Conservation (phyloP, 2,329 filamentous ascomycete species). For the Parascedosporium putredinis region DNA sequence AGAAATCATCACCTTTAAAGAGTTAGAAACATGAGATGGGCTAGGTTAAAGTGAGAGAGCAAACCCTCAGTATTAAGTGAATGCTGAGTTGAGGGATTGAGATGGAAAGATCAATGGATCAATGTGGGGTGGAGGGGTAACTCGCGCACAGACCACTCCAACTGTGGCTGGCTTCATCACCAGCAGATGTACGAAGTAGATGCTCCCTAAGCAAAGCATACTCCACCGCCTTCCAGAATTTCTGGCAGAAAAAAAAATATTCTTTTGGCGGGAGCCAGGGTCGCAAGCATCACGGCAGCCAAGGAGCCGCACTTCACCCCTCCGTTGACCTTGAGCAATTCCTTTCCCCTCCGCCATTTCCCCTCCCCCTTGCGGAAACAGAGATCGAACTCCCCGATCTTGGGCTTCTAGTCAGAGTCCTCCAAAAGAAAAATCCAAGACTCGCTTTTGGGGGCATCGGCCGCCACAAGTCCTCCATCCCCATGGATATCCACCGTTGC, state of each 20-base stretch:
- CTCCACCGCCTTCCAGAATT: background rate
- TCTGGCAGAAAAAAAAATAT: constrained; percentile 8
- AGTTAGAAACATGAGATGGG: no score
- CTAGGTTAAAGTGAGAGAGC: no score
- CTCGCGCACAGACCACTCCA: constrained; percentile 19
- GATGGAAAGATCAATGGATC: no score
- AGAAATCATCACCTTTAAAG: no score
- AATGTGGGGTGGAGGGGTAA: constrained; percentile 14
- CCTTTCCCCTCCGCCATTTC: background rate
- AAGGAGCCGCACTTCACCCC: no score
- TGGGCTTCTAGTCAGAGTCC: no score
- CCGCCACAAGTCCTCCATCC: no score
- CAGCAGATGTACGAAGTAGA: background rate
- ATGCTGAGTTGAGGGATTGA: no score
- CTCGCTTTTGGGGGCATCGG: no score
- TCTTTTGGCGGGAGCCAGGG: background rate
- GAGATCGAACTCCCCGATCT: background rate
- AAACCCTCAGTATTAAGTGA: no score
- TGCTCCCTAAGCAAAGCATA: background rate
- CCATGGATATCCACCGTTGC: constrained; percentile 97
- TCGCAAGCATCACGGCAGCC: no score
- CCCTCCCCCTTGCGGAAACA: background rate
- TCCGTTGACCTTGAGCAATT: background rate
- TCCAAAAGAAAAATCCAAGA: no score
- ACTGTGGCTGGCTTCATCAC: constrained; percentile 15